A percentile compares a stretch with the other conserved stretches of the same genome.
phyloP scores from a whole-genome alignment of 108 stramenopile genomes.

The Cyclotella distinguenda region DNA sequence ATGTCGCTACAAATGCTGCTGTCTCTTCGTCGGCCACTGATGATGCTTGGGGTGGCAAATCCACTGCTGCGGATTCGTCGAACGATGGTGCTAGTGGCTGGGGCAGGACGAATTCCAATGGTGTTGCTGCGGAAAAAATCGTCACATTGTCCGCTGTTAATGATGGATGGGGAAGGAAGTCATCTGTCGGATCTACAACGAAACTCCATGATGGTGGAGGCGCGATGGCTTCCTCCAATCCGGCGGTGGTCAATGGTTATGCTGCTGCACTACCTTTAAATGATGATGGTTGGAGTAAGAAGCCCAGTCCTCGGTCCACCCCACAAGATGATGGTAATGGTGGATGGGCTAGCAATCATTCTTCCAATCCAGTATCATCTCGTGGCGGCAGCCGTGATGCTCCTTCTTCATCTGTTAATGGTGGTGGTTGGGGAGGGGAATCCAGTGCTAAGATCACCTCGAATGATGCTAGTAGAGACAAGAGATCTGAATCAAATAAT shows the following conservation, averaged over 20 bases:
- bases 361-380: neutral
- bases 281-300: neutral
- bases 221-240: neutral
- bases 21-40: no score
- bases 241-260: neutral
- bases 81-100: neutral
- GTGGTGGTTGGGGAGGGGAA: neutral
- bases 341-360: neutral
- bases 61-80: no score
- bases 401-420: neutral
- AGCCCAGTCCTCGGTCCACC: neutral
- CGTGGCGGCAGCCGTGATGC: neutral
- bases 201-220: no score
- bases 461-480: neutral
- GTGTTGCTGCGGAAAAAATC: neutral
- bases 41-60: no score
- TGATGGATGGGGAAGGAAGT: slow-evolving; percentile 1
- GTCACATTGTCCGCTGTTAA: neutral
- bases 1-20: no score
- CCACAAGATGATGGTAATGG: neutral
- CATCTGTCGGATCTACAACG: neutral
- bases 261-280: neutral
- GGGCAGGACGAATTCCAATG: neutral
- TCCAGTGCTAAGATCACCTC: no score
- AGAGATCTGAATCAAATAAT: no score